phyloP scores from a whole-genome alignment of 179 eudicot genomes.

The Patellifolia procumbens region DNA sequence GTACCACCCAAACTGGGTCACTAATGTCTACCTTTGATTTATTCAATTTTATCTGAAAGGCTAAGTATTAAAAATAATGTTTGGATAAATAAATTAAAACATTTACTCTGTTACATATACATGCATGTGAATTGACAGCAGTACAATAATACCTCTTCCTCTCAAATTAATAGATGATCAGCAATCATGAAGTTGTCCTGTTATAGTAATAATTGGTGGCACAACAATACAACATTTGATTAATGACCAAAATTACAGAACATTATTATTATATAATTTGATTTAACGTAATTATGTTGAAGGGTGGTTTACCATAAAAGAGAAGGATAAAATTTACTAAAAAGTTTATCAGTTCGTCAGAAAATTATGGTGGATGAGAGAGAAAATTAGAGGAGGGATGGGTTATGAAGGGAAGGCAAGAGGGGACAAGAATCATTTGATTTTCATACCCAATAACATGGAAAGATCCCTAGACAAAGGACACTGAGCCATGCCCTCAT shows the following conservation, averaged over 20 bases:
- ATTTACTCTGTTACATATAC: not conserved
- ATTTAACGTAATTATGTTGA: constrained; percentile 1
- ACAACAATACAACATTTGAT: not conserved
- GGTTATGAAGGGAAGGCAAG: constrained; percentile 16
- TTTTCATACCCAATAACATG: constrained; percentile 59
- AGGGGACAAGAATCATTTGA: constrained; percentile 68
- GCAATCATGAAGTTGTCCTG: constrained; percentile 35
- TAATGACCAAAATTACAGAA: not conserved
- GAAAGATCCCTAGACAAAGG: constrained; percentile 80
- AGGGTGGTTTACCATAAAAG: not conserved
- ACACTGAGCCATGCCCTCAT: constrained; percentile 47
- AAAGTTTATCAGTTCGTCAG: constrained; percentile 31
- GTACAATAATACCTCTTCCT: constrained; percentile 19
- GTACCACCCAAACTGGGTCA: constrained; percentile 25
- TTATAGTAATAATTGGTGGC: constrained; percentile 29
- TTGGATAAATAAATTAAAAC: not conserved
- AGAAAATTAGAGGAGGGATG: not conserved
- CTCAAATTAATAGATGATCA: constrained; percentile 8
- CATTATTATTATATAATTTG: not conserved
- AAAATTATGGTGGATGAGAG: constrained; percentile 38
- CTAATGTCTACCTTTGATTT: constrained; percentile 24
- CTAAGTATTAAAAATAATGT: not conserved
- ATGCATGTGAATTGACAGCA: constrained; percentile 40
- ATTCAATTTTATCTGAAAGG: no score
- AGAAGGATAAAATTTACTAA: constrained; percentile 5